Evolutionary conservation across 2,329 filamentous ascomycete genomes (phyloP), one percentile per base, ranked within the genome.

Genomic region (Fusarium irregulare): DNA sequence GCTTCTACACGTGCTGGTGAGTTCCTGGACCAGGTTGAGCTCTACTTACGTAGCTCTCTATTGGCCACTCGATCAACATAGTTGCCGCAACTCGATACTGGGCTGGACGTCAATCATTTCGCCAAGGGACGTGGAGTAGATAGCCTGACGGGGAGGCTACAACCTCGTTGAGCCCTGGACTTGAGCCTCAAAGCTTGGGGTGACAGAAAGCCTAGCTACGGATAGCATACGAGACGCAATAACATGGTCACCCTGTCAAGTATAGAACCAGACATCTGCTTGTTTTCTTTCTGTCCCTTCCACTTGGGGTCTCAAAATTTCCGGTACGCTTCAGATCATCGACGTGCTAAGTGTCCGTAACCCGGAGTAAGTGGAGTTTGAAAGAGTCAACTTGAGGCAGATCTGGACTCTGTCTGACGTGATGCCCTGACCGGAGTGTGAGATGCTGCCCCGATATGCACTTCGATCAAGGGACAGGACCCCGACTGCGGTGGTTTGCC

Each of bases 281-380:
- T 28, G 23, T 16, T 20, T 53, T 41, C 40, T 53, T 53, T 42
- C 34, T 42, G 37, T 53, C 13, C n/a, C 23, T 28, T 8, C 6
- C 6, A 41, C n/a, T 21, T 21, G 23, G 21, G 10, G 32, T 42
- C 34, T 20, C 13, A 23, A 28, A 23, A 9, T 53, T 53, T 53
- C 49, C 28, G 49, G 23, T 18, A 53, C 6, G 16, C 34, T 9
- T n/a, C 13, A 2, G 23, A 53, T 41, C 32, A 37, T 53, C 51
- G n/a, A 57, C 7, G 21, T 65, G 42, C 54, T 54, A 42, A 57
- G 51, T 44, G 46, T 64, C 51, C 41, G 63, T 53, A 71, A 44
- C 23, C 49, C 63, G 53, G 67, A 71, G 63, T 42, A 60, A 45
- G 67, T 68, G 67, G 67, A 60, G 54, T 42, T 47, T 18, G 20